Percentiles rank a stretch among this genome's conserved stretches.
phyloP scores from a whole-genome alignment of 768 basidiomycete species.

The Leccinum imitatum region DNA sequence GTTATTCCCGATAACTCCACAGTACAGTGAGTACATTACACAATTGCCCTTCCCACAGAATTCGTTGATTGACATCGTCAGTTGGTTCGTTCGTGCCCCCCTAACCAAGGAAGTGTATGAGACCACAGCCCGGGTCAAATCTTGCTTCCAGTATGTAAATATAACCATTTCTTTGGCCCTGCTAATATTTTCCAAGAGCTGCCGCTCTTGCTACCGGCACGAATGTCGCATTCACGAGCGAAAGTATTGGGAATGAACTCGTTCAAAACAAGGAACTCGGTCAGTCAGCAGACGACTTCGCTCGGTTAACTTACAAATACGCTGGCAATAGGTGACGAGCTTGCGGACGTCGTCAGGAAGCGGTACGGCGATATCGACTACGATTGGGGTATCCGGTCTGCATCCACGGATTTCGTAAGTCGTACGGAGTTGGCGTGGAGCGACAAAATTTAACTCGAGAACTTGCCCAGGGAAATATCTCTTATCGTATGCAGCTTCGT shows the following conservation, averaged over 20 bases:
- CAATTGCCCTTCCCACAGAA: not conserved
- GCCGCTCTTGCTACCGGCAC: constrained; percentile 70
- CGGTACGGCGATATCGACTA: constrained; percentile 64
- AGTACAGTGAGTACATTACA: constrained; percentile 49
- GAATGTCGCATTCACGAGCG: constrained; percentile 41
- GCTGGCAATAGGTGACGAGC: constrained; percentile 52
- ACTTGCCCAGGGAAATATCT: constrained; percentile 48
- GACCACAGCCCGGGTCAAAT: constrained; percentile 56
- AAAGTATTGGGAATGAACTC: constrained; percentile 49
- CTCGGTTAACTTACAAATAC: not conserved
- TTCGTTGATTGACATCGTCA: constrained; percentile 21
- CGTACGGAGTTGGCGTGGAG: not conserved
- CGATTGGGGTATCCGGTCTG: constrained; percentile 64
- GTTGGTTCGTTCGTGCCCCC: constrained; percentile 75
- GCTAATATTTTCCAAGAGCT: constrained; percentile 41
- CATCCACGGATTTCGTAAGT: constrained; percentile 83
- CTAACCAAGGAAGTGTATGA: constrained; percentile 58
- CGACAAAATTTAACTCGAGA: not conserved
- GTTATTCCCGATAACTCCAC: constrained; percentile 84
- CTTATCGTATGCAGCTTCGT: constrained; percentile 52
- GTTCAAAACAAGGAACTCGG: constrained; percentile 68
- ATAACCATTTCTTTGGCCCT: not conserved
- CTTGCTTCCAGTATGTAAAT: constrained; percentile 66
- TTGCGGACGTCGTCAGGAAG: constrained; percentile 57
- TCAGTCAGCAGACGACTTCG: constrained; percentile 19